Evolutionary conservation across 352 stramenopile species (phyloP).

Genomic region (Phytophthora rubi): DNA sequence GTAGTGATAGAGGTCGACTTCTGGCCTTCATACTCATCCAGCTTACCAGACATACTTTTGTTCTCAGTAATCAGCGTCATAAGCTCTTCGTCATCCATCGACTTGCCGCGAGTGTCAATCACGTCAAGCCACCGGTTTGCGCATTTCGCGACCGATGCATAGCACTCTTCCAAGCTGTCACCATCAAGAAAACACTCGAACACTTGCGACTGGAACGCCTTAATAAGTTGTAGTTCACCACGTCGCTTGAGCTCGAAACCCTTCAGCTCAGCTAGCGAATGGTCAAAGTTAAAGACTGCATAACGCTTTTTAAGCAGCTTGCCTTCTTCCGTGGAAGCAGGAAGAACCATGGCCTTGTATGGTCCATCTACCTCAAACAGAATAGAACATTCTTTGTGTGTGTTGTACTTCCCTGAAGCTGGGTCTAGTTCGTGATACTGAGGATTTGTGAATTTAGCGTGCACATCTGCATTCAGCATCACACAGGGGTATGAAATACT

Average conservation of each 20-base stretch:
- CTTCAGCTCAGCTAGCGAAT: conserved; percentile 82
- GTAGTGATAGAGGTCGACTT: conserved; percentile 99
- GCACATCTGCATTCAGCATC: conserved; percentile 99
- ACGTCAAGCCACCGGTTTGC: conserved; percentile 99
- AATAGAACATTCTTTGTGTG: conserved; percentile 97
- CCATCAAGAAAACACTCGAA: conserved; percentile 98
- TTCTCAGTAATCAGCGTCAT: conserved; percentile 99
- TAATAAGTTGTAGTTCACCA: conserved; percentile 99
- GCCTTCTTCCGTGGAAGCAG: conserved; percentile 98
- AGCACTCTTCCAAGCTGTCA: conserved; percentile 94
- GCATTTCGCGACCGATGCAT: conserved; percentile 95
- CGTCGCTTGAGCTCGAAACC: conserved; percentile 99
- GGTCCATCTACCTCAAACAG: conserved; percentile 99
- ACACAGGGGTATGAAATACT: conserved; percentile 98
- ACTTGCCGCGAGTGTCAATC: conserved; percentile 94
- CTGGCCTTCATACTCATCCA: conserved; percentile 97
- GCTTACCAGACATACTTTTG: conserved; percentile 97
- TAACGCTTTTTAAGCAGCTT: conserved; percentile 99
- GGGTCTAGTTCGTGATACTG: conserved; percentile 88
- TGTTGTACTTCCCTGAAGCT: conserved; percentile 89
- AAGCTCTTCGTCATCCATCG: conserved; percentile 97
- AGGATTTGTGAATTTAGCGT: conserved; percentile 99
- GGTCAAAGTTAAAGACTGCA: conserved; percentile 88
- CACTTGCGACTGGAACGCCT: conserved; percentile 98
- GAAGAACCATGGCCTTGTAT: conserved; percentile 99